A percentile compares a stretch with the other conserved stretches of the same genome.
Conservation (phyloP, 805 yeast genomes). For the Myxozyma kluyveri region DNA sequence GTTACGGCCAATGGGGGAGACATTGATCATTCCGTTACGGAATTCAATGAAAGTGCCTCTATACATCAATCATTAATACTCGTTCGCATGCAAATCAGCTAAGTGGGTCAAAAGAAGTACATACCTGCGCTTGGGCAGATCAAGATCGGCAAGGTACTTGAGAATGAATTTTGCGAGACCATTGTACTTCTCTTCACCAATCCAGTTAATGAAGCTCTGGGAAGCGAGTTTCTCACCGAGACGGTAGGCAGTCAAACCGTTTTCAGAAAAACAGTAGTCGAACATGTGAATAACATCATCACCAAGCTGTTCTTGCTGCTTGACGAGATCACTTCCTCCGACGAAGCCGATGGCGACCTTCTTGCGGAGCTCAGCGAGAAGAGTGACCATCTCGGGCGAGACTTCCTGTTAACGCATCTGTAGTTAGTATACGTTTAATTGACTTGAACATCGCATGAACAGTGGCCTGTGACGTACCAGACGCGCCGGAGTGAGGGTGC, state of each 20-base stretch:
- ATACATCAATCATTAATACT: neutral
- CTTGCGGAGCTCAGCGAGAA: slow-evolving; percentile 73
- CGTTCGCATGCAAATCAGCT: neutral
- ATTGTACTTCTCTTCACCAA: slow-evolving; percentile 94
- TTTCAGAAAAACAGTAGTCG: slow-evolving; percentile 95
- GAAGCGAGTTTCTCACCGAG: slow-evolving; percentile 82
- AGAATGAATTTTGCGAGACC: slow-evolving; percentile 80
- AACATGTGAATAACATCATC: slow-evolving; percentile 64
- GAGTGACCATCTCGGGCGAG: slow-evolving; percentile 62
- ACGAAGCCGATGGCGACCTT: slow-evolving; percentile 95
- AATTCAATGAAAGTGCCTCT: slow-evolving; percentile 95
- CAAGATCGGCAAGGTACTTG: slow-evolving; percentile 78
- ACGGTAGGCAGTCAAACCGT: slow-evolving; percentile 97
- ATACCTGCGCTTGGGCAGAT: slow-evolving; percentile 84
- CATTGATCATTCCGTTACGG: slow-evolving; percentile 99
- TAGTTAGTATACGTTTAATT: no score
- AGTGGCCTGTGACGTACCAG: slow-evolving; percentile 37
- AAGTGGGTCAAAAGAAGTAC: neutral
- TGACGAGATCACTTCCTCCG: slow-evolving; percentile 92
- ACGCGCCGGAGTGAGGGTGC: slow-evolving; percentile 98
- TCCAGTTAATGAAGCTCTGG: slow-evolving; percentile 91
- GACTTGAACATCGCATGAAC: no score
- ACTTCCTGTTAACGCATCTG: slow-evolving; percentile 18
- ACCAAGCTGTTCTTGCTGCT: slow-evolving; percentile 96
- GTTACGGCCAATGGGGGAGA: slow-evolving; percentile 97